Evolutionary conservation across 257 asterid species (phyloP), one percentile per base, ranked within the genome.

Genomic region (Fraxinus pennsylvanica): DNA sequence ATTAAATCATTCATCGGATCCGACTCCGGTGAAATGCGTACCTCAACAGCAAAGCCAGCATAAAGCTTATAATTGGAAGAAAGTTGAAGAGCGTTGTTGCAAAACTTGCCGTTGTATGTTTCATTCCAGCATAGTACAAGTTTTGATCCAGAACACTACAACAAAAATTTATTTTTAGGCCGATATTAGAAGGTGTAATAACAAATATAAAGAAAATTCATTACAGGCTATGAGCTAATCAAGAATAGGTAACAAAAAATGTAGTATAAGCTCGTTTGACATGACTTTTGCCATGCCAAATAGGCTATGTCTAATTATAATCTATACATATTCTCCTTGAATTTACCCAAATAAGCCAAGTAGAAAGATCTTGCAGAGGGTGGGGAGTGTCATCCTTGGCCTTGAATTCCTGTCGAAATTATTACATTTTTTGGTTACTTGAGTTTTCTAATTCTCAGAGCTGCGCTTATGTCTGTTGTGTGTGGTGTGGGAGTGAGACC

Each of bases 31-130:
- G 17, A 12, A 45, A 9, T 45, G n/a, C 17, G 2, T 79, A 91
- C 98, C 96, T 89, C 0, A 91, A 29, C 25, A 84, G 85, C 96
- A 93, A 93, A n/a, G 98, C 97, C 74, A 93, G 38, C 33, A 89
- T 1, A 80, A 93, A 93, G 35, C 94, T 91, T 12, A 91, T 78
- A 78, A 96, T 93, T 5, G 98, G 97, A 17, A 93, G 88, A 73
- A 90, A 76, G 59, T 91, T 93, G 78, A 89, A 81, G 93, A 93
- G 82, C 0, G 97, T 88, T 0, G 87, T 38, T 6, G 97, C 77
- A 81, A 89, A 91, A 68, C 92, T 91, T 4, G 96, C 94, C 3
- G 94, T 81, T 1, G 96, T 89, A 25, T 86, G 86, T 63, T 87
- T 82, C 96, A 93, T 84, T 21, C 94, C 97, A 14, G 76, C 81